Evolutionary conservation across 2,329 filamentous ascomycete genomes (phyloP).

Genomic region (Xylariomycetidae sp.): DNA sequence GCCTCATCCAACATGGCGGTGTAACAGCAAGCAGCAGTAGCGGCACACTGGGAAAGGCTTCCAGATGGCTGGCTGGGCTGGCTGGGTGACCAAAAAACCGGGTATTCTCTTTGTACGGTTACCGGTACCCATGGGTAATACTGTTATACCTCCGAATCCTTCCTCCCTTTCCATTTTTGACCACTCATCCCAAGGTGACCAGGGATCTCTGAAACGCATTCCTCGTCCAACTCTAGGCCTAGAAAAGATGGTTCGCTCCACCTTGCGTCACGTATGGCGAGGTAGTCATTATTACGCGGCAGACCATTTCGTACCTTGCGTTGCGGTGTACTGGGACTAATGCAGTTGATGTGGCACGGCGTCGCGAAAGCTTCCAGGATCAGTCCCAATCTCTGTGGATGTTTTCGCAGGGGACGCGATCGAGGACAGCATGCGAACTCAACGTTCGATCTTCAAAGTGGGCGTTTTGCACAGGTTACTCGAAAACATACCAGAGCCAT

Average conservation of each 20-base stretch:
- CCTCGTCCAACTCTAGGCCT: constrained; percentile 20
- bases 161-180: constrained; percentile 15
- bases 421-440: too few species aligned
- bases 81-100: constrained; percentile 10
- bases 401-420: too few species aligned
- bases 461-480: too few species aligned
- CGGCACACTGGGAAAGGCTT: neutral
- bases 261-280: constrained; percentile 21
- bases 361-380: constrained; percentile 10
- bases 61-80: too few species aligned
- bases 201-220: constrained; percentile 22
- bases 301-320: constrained; percentile 19
- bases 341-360: constrained; percentile 10
- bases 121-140: too few species aligned
- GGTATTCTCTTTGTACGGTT: constrained; percentile 10
- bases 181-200: constrained; percentile 19
- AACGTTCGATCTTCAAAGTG: too few species aligned
- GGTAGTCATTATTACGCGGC: constrained; percentile 17
- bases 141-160: too few species aligned
- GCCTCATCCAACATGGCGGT: constrained; percentile 22
- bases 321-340: constrained; percentile 13
- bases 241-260: constrained; percentile 18
- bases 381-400: constrained; percentile 6
- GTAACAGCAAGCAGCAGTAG: constrained; percentile 12
- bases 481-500: too few species aligned